Conservation (phyloP, 768 basidiomycete species). For the Calocybe indica region DNA sequence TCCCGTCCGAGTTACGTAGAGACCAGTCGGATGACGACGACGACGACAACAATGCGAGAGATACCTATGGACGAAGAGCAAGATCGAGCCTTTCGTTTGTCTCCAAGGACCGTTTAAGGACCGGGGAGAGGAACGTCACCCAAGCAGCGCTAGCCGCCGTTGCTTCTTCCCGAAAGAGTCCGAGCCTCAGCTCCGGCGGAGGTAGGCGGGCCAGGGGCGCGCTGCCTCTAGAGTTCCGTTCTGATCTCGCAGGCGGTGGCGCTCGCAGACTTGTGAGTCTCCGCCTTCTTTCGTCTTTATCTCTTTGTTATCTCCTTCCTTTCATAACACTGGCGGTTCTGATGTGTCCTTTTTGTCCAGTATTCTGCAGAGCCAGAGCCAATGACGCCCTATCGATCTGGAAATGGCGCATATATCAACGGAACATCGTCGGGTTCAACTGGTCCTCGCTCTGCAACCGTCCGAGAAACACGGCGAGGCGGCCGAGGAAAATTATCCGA, state of each 20-base stretch:
- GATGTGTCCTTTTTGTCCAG: neutral
- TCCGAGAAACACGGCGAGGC: neutral
- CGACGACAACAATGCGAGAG: constrained; percentile 8
- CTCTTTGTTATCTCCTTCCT: neutral
- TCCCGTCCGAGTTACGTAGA: neutral
- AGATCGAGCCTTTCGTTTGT: neutral
- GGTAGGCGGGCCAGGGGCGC: constrained; percentile 29
- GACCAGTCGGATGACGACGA: constrained; percentile 17
- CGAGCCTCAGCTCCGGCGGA: constrained; percentile 22
- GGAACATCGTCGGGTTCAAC: constrained; percentile 2
- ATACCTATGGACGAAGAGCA: constrained; percentile 7
- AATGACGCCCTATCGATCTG: constrained; percentile 8
- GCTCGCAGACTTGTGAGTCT: constrained; percentile 1
- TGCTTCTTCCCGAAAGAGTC: constrained; percentile 49
- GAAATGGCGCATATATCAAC: constrained; percentile 5
- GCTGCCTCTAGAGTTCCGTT: constrained; percentile 37
- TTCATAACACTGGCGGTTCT: neutral
- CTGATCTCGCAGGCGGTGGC: neutral
- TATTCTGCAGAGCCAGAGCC: constrained; percentile 9
- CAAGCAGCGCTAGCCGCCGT: constrained; percentile 58
- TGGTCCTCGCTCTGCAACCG: neutral
- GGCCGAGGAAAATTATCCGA: constrained; percentile 50
- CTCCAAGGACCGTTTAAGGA: constrained; percentile 6
- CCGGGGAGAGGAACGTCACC: constrained; percentile 34
- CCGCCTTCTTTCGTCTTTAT: neutral